These are phyloP conservation scores for Eucalyptus erythrocorys DNA, from an alignment of 345 rosid species.

Conservation along the genomic window DNA sequence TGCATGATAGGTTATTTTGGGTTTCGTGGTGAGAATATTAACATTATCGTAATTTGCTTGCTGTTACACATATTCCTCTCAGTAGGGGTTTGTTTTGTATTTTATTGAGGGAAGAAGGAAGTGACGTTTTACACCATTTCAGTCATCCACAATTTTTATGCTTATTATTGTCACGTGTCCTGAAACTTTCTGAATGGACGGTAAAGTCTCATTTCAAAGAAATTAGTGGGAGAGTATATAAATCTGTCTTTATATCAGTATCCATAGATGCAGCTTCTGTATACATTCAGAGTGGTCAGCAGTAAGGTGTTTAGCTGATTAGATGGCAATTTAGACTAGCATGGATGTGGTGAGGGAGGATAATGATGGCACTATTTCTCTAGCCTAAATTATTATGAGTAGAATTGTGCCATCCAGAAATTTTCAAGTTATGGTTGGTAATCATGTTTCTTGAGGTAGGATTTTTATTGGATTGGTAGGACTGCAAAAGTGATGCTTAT, in stretches of 20 bases:
- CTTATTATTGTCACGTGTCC: background rate
- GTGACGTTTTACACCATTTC: background rate
- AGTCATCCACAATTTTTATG: background rate
- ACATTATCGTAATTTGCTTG: background rate
- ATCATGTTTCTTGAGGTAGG: background rate
- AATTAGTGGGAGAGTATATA: background rate
- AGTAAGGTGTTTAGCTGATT: background rate
- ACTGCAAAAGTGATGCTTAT: background rate
- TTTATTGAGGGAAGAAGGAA: background rate
- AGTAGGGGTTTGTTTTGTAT: background rate
- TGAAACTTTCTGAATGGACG: background rate
- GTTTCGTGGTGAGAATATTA: background rate
- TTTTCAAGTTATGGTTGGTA: background rate
- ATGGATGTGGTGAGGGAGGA: background rate
- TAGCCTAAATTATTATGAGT: background rate
- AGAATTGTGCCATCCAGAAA: background rate
- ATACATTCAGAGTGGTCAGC: background rate
- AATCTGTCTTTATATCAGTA: background rate
- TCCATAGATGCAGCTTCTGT: background rate
- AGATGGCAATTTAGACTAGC: background rate
- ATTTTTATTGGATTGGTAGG: background rate
- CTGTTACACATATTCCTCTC: background rate
- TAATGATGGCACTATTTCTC: background rate
- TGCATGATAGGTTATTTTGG: background rate
- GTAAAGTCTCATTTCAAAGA: background rate